Base-by-base conservation (phyloP, 371 early-diverging fungal species). In the Modicella reniformis region DNA sequence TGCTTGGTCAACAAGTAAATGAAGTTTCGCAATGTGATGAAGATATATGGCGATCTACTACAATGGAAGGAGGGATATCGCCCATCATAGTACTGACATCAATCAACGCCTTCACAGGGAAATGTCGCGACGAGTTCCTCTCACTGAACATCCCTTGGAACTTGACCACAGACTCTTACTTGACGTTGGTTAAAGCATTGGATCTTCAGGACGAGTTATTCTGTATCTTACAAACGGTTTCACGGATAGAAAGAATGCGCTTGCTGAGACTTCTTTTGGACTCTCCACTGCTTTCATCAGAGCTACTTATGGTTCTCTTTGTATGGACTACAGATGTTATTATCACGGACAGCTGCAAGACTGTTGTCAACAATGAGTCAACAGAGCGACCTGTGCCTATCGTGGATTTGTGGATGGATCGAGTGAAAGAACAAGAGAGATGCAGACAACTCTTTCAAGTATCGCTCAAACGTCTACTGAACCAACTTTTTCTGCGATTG, bases 81-180 rank as follows among this genome's bases (percentile, higher is more conserved):
- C n/a, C n/a, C n/a, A n/a, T n/a, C 33, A 25, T n/a, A 15, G 10
- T 29, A 52, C 44, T 62, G 32, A 57, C 33, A 7, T 33, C n/a
- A 44, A 44, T n/a, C 26, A 15, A 8, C 3, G 21, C 8, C 23
- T 6, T 33, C 7, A 2, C 56, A 79, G 80, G 80, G 44, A 55
- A 48, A 34, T 73, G 80, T 28, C 13, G n/a, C 23, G 80, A 79
- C 30, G 70, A 73, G 48, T 79, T 79, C 59, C 54, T 79, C 25
- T 34, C 61, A 6, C 52, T 79, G 47, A 79, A 34, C 25, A 50
- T 44, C 6, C 58, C 55, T 5, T 79, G 80, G 80, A 28, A 25
- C 17, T 29, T 79, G 5, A 49, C 29, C 2, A 70, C 74, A 0
- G 64, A 60, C 19, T 29, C 50, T 2, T 79, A 66, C 26, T 53